Conservation (phyloP, 2,329 filamentous ascomycete genomes). For the Aspergillus eucalypticola region DNA sequence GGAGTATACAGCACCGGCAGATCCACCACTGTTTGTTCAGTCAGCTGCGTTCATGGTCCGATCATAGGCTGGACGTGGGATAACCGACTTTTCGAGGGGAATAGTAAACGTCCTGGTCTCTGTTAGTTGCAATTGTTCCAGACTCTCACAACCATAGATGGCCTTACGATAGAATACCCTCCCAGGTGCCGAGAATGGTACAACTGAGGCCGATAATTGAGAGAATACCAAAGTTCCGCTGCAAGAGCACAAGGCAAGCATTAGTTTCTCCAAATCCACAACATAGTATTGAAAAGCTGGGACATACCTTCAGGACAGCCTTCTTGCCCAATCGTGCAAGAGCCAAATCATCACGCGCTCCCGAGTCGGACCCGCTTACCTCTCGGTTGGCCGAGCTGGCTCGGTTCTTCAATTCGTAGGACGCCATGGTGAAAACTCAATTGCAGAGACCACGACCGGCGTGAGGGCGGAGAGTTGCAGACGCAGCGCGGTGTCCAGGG, state of each 20-base stretch:
- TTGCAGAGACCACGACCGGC: not conserved
- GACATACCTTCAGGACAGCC: slow-evolving; percentile 19
- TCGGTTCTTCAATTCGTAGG: slow-evolving; percentile 8
- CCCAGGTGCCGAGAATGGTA: slow-evolving; percentile 26
- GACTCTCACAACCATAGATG: not conserved
- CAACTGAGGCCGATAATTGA: slow-evolving; percentile 26
- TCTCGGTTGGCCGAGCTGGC: not conserved
- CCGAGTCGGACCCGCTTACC: not conserved
- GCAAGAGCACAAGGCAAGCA: not conserved
- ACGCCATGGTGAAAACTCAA: slow-evolving; percentile 1
- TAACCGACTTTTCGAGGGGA: slow-evolving; percentile 15
- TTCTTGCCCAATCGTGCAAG: slow-evolving; percentile 24
- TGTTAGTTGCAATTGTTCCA: not conserved
- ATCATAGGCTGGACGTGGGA: not conserved
- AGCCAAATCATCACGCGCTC: slow-evolving; percentile 12
- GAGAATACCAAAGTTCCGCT: slow-evolving; percentile 25
- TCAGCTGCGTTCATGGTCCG: not conserved
- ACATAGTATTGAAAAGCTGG: too few relatives aligned
- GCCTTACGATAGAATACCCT: slow-evolving; percentile 20
- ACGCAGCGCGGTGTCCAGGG: not conserved
- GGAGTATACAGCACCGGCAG: slow-evolving; percentile 34
- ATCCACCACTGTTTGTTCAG: slow-evolving; percentile 30
- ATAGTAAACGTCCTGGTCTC: slow-evolving; percentile 11
- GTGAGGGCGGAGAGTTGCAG: not conserved
- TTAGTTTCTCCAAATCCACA: not conserved